Evolutionary conservation across 371 early-diverging fungal species (phyloP), one percentile per base, ranked within the genome.

Genomic region (Lichtheimia hyalospora): DNA sequence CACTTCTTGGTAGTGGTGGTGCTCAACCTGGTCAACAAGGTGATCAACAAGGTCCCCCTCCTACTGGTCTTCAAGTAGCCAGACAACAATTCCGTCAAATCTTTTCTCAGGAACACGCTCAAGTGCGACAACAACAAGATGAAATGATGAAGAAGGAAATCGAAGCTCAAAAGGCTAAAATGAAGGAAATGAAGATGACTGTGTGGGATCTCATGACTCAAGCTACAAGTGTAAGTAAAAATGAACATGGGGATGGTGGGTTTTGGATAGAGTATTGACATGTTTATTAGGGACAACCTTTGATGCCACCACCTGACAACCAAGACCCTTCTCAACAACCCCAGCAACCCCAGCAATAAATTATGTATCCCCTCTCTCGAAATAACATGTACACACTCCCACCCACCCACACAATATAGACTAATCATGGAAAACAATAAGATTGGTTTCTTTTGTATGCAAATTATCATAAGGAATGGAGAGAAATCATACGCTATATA

Each of bases 161-260:
- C 64, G 77, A 82, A 62, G 70, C 57, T 52, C 81, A 83, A 65
- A 77, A 68, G 67, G 68, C 71, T 52, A 79, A 82, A 64, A 67
- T 84, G 71, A 81, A 83, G 71, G 86, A 85, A 64, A 86, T 86
- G 84, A 88, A 87, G 68, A 79, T 85, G 81, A 87, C 90, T 6
- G 71, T 88, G 21, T 87, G 88, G 89, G 82, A 88, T 51, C 66
- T 89, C 69, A 69, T 87, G 74, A 67, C 82, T 18, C 79, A 86
- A 66, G 73, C 69, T 28, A 70, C 77, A 25, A 68, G 74, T 49
- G 77, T 76, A 76, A 68, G 72, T 57, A 54, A 24, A 28, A 15
- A 6, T 2, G 25, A 25, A 39, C 2, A 28, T n/a, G 15, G n/a
- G 15, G 13, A 14, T n/a, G 14, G 28, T 27, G 15, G 61, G 18